Evolutionary conservation across 1,284 basidiomycete species (phyloP), one percentile per base, ranked within the genome.

Genomic region (Puccinia novopanici): DNA sequence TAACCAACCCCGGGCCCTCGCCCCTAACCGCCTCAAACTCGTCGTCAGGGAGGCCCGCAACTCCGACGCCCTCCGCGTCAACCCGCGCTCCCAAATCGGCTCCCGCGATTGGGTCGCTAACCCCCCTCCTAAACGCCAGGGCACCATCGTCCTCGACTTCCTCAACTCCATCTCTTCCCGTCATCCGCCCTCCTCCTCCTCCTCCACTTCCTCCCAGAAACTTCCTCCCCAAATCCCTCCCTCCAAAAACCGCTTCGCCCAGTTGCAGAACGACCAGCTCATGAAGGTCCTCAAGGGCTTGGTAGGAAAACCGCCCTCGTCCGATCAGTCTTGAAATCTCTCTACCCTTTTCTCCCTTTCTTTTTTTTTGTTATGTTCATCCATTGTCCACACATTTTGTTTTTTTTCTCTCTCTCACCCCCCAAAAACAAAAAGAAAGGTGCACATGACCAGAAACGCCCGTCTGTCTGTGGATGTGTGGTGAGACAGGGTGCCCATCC

Each of bases 281-380:
- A 52, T 81, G 52, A 81, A 81, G 9, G 71, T 81, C 10, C 63
- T 81, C 12, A 81, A 81, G 48, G 79, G 73, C 30, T 59, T 81
- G 52, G 61, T 75, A 17, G 61, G 61, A 24, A 80, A 73, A 65
- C 79, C 79, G 13, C 42, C 63, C 34, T 34, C 34, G 2, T 67
- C 63, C 24, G 63, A 65, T 42, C 8, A 37, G 59, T 24, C 37
- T 8, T 4, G 17, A 40, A 63, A 1, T 9, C 22, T 30, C 34
- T 34, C 34, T 22, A 27, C 17, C n/a, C 0, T 59, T 59, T 30
- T 59, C 27, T 30, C 30, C 22, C 27, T 59, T 59, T 59, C 30
- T 30, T 27, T 59, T 30, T 30, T 34, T 34, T 34, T 34, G 34
- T n/a, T n/a, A n/a, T n/a, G n/a, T n/a, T n/a, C n/a, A n/a, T n/a